Evolutionary conservation across 1,284 basidiomycete genomes (phyloP).

Genomic region (Tilletia horrida): DNA sequence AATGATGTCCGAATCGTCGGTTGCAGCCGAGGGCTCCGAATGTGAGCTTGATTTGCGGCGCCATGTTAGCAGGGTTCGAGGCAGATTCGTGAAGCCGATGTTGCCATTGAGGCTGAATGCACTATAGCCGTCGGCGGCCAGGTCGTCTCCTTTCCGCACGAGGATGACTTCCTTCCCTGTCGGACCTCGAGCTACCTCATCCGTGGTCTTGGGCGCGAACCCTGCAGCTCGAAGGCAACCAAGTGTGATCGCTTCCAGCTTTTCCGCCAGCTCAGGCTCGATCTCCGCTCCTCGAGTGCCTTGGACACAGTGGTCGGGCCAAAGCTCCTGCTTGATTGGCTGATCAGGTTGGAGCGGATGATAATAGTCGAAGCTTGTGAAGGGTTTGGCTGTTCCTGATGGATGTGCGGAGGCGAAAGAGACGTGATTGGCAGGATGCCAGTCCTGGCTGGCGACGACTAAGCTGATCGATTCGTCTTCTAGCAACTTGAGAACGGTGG

Average conservation of each 20-base stretch:
- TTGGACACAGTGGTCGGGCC: slow-evolving; percentile 65
- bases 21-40: too few species aligned
- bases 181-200: neutral
- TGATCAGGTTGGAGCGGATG: slow-evolving; percentile 50
- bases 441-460: slow-evolving; percentile 48
- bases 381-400: slow-evolving; percentile 56
- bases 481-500: slow-evolving; percentile 18
- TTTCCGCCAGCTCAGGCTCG: slow-evolving; percentile 55
- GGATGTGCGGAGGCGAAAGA: slow-evolving; percentile 65
- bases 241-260: slow-evolving; percentile 37
- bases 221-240: neutral
- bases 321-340: slow-evolving; percentile 59
- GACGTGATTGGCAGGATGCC: slow-evolving; percentile 64
- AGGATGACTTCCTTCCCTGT: slow-evolving; percentile 5
- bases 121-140: slow-evolving; percentile 63
- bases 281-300: slow-evolving; percentile 57
- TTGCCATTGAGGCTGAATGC: slow-evolving; percentile 48
- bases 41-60: too few species aligned
- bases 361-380: slow-evolving; percentile 46
- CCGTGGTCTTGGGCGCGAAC: neutral
- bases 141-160: slow-evolving; percentile 45
- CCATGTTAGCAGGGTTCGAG: slow-evolving; percentile 3
- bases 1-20: slow-evolving; percentile 45
- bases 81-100: slow-evolving; percentile 15
- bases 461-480: slow-evolving; percentile 16